These are phyloP conservation scores for Diplotaxis tenuifolia DNA, from an alignment of 345 rosid genomes.

Conservation along the genomic window DNA sequence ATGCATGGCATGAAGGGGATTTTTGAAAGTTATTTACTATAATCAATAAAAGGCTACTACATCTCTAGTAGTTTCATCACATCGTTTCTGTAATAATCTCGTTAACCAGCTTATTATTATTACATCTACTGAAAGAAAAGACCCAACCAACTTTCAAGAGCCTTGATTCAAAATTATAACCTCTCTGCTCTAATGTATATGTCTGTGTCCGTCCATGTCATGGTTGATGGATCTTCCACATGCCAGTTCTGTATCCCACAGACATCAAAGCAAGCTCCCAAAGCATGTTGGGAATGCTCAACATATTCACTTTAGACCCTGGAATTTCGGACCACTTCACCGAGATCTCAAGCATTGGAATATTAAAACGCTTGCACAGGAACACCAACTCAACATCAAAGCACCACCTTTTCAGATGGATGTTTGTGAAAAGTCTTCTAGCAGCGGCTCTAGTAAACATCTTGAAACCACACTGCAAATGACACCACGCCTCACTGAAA, in stretches of 20 bases:
- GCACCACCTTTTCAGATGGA: conserved; percentile 96
- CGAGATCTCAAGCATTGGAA: conserved; percentile 78
- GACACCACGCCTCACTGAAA: neutral
- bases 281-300: conserved; percentile 95
- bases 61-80: too few species aligned
- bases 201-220: conserved; percentile 32
- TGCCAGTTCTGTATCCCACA: conserved; percentile 72
- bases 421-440: conserved; percentile 79
- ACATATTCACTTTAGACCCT: conserved; percentile 83
- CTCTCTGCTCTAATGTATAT: conserved; percentile 11
- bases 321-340: conserved; percentile 97
- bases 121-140: too few species aligned
- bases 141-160: too few species aligned
- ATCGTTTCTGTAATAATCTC: too few species aligned
- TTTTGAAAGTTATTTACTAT: too few species aligned
- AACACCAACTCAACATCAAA: conserved; percentile 93
- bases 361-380: conserved; percentile 75
- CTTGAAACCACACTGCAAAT: conserved; percentile 92
- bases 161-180: neutral
- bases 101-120: too few species aligned
- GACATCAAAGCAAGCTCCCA: conserved; percentile 98
- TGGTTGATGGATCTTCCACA: conserved; percentile 57
- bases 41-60: too few species aligned
- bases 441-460: conserved; percentile 99
- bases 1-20: too few species aligned